Percentiles rank a stretch among this genome's conserved stretches.
Conservation (phyloP, 768 basidiomycete species). For the Kwoniella europaea region DNA sequence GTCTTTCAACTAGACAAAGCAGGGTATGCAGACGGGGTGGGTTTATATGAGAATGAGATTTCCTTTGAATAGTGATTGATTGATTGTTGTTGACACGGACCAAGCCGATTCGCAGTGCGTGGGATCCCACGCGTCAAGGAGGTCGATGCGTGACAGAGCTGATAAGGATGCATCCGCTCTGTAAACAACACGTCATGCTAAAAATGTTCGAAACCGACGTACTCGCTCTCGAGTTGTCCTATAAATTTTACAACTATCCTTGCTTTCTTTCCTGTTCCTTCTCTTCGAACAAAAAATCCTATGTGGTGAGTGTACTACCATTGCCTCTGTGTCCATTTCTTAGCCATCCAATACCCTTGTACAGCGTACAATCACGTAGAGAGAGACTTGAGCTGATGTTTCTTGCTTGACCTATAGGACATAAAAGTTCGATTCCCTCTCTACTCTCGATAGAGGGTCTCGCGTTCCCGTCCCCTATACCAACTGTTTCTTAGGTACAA, state of each 20-base stretch:
- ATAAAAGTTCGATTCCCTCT: constrained; percentile 58
- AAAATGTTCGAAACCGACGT: constrained; percentile 1
- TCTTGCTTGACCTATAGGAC: constrained; percentile 37
- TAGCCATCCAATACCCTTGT: neutral
- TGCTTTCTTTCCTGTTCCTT: constrained; percentile 3
- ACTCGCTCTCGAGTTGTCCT: neutral
- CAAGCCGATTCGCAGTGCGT: neutral
- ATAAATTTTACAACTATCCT: constrained; percentile 8
- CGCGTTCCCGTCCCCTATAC: constrained; percentile 59
- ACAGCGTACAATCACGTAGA: neutral
- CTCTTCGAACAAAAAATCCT: constrained; percentile 26
- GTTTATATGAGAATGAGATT: neutral
- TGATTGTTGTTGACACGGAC: constrained; percentile 5
- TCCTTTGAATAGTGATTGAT: constrained; percentile 4
- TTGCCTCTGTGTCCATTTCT: neutral
- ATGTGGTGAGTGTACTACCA: constrained; percentile 30
- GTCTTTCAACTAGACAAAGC: neutral
- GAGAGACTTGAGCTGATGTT: neutral
- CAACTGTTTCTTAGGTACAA: constrained; percentile 12
- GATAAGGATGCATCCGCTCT: neutral
- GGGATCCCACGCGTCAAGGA: neutral
- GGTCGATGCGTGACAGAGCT: neutral
- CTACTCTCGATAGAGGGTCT: constrained; percentile 53
- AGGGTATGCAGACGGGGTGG: no score
- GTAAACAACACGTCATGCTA: constrained; percentile 7